Evolutionary conservation across 257 asterid genomes (phyloP), one percentile per base, ranked within the genome.

Genomic region (Primulina tabacum): DNA sequence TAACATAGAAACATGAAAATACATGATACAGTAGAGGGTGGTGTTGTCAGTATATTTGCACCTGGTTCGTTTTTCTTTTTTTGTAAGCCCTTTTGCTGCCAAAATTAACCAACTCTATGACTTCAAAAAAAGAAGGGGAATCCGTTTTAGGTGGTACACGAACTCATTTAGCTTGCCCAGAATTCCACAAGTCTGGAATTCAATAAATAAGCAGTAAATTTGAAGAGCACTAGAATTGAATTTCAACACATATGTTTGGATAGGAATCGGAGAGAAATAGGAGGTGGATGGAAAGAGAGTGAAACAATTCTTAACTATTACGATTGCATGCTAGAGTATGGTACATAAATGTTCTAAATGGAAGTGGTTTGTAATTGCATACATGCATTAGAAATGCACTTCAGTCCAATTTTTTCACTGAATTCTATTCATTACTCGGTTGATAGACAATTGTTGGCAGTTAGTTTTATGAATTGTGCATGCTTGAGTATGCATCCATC

Each of bases 111-210:
- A 28, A 28, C 30, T 28, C 30, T 28, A 28, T 28, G 4, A 28
- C 30, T 2, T 3, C 2, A 28, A 28, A 28, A 28, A 28, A 2
- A 28, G 30, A 28, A 28, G 30, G 30, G 30, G 30, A 4, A 33
- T 40, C 58, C 28, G 21, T 20, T 18, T 65, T 20, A 12, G 55
- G 55, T 12, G 55, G 55, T 7, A 5, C 18, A 1, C 58, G 53
- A 50, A 57, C 47, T 65, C 67, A n/a, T 37, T 65, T 38, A 56
- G 66, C 59, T 32, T 52, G 6, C 6, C 18, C 55, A 47, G 18
- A 47, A 47, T 47, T 47, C 55, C n/a, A 12, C 18, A 47, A 4
- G 32, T 70, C 26, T 55, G 40, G 55, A 53, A 12, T 53, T 30
- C 63, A 32, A 30, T 29, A 55, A 53, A 43, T 14, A 21, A 60